These are phyloP conservation scores for Phytophthora citrophthora DNA, from an alignment of 352 stramenopile genomes.

Conservation along the genomic window DNA sequence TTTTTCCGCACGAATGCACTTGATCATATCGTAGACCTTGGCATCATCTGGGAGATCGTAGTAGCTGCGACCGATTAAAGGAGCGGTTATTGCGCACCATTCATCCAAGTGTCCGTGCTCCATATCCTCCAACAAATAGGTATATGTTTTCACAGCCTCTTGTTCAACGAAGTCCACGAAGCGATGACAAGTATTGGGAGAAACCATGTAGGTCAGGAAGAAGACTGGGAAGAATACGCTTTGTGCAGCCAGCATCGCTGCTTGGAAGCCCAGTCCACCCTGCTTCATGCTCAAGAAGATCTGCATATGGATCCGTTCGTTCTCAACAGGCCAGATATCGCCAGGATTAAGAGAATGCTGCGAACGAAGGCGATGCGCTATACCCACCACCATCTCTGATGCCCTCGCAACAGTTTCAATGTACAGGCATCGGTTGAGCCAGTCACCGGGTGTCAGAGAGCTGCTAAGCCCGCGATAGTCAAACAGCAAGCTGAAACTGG, in stretches of 20 bases:
- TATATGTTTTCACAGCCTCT: constrained; percentile 91
- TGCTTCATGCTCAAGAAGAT: constrained; percentile 92
- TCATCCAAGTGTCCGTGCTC: constrained; percentile 74
- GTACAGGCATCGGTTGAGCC: constrained; percentile 76
- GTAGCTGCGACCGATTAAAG: constrained; percentile 81
- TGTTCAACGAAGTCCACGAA: constrained; percentile 94
- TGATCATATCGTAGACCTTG: constrained; percentile 83
- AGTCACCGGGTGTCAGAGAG: constrained; percentile 65
- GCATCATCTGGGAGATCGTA: constrained; percentile 84
- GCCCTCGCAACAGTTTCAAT: constrained; percentile 81
- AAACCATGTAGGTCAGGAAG: constrained; percentile 83
- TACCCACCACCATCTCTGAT: constrained; percentile 76
- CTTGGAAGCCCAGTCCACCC: constrained; percentile 73
- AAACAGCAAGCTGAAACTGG: constrained; percentile 53
- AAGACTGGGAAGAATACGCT: constrained; percentile 89
- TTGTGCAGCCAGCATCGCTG: constrained; percentile 78
- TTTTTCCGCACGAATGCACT: constrained; percentile 87
- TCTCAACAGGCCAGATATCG: constrained; percentile 62
- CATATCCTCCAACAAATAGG: constrained; percentile 89
- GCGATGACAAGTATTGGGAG: constrained; percentile 83
- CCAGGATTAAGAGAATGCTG: constrained; percentile 82
- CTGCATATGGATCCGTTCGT: constrained; percentile 94
- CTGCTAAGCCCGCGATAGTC: constrained; percentile 57
- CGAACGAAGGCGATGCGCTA: constrained; percentile 78
- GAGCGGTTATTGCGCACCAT: constrained; percentile 69